Base-by-base conservation (phyloP, 78 protist genomes). In the Monocercomonoides exilis region DNA sequence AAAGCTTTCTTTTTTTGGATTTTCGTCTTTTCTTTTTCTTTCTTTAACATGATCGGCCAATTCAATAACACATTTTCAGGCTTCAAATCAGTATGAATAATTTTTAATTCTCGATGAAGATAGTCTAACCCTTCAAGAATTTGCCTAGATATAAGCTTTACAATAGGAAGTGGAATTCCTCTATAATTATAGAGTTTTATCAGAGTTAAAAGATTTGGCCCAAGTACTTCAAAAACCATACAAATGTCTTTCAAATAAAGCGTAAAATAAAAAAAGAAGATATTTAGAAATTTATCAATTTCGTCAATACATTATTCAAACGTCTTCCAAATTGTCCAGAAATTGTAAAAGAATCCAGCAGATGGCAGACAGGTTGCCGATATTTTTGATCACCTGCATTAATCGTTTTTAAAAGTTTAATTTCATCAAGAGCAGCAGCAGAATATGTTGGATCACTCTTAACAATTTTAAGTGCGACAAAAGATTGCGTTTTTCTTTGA, bases 341-440 rank as follows among this genome's bases (percentile, higher is more conserved):
- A 38, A 2, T 33, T 43, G 33, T 34, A 21, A 84, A 84, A 4
- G 85, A 54, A 84, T 84, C 86, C 41, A 84, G 38, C 4, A 84
- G 5, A 6, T 46, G 54, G 33, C 6, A 6, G 38, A 84, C 86
- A n/a, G 11, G 21, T 84, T 84, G 11, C 2, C 4, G 45, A 2
- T 54, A 29, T 1, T 33, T 35, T 32, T 45, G 38, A 34, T 87
- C 93, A 54, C 41, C 1, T 34, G 45, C 44, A 33, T 77, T 77
- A 0, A 91, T 46, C 4, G 63, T 77, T 32, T 44, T 29, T 32
- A 94, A 84, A 44, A 95, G 80, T 33, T 92, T n/a, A 2, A 95
- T 93, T 80, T 95, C 98, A 38, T 90, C 92, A 44, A 6, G 77
- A n/a, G 98, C 98, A 0, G 98, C 95, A 64, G 93, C 96, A 64